Evolutionary conservation across 345 rosid genomes (phyloP).

Genomic region (Eucalyptus curtisii): DNA sequence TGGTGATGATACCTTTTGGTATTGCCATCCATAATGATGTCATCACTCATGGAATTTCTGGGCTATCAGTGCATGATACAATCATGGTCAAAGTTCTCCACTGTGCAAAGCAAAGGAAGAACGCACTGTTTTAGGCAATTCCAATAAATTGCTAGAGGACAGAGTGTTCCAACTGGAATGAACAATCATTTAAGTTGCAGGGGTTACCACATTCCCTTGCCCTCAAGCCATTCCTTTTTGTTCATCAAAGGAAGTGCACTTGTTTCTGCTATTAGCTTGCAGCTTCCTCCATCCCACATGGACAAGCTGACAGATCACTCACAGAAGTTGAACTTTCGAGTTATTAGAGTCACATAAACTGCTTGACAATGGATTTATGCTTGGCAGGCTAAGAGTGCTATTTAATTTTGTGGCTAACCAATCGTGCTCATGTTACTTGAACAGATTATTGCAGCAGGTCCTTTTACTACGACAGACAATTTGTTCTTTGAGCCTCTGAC

Average conservation of each 20-base stretch:
- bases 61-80: not conserved
- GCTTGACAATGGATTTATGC: not conserved
- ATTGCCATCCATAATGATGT: not conserved
- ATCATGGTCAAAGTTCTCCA: not conserved
- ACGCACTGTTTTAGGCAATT: not conserved
- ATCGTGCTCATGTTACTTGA: not conserved
- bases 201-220: not conserved
- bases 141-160: not conserved
- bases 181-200: not conserved
- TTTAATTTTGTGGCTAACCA: not conserved
- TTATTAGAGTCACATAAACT: not conserved
- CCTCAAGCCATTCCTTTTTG: not conserved
- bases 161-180: not conserved
- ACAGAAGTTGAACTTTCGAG: not conserved
- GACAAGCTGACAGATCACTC: not conserved
- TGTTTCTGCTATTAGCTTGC: not conserved
- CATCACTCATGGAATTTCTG: not conserved
- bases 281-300: not conserved
- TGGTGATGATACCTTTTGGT: not conserved
- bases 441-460: conserved; percentile 89
- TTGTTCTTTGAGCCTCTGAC: conserved; percentile 75
- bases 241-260: not conserved
- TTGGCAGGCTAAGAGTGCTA: not conserved
- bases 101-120: not conserved
- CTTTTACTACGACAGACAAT: conserved; percentile 80